These are phyloP conservation scores for Hanseniaspora vineae DNA, from an alignment of 805 yeast species.

Conservation along the genomic window DNA sequence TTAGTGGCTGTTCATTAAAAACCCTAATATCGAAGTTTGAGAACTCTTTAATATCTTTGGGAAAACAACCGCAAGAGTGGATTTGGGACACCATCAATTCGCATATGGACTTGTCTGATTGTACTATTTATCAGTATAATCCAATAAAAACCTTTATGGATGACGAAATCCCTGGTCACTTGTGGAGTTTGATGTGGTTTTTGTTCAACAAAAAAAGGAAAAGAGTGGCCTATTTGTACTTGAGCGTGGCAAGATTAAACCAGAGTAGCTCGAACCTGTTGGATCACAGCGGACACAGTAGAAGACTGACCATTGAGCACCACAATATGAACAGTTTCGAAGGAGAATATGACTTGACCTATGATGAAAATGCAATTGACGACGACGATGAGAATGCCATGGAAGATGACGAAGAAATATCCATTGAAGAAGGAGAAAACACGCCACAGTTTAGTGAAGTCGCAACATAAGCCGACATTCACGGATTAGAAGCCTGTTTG, in stretches of 20 bases:
- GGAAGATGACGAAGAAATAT: conserved; percentile 16
- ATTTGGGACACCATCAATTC: conserved; percentile 82
- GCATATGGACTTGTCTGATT: conserved; percentile 53
- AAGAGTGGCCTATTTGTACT: conserved; percentile 76
- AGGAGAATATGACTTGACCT: conserved; percentile 34
- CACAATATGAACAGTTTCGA: conserved; percentile 28
- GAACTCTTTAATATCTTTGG: conserved; percentile 58
- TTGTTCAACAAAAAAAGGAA: conserved; percentile 83
- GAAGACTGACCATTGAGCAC: conserved; percentile 25
- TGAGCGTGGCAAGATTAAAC: conserved; percentile 41
- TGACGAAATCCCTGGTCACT: conserved; percentile 24
- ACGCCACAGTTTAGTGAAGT: not conserved
- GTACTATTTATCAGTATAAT: conserved; percentile 51
- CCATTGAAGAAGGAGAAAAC: not conserved
- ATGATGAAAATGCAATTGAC: conserved; percentile 24
- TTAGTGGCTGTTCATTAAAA: conserved; percentile 36
- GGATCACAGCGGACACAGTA: conserved; percentile 8
- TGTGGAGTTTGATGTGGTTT: conserved; percentile 67
- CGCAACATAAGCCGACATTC: too few relatives aligned
- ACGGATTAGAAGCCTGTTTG: too few relatives aligned
- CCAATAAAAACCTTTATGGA: conserved; percentile 25
- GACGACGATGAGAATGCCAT: conserved; percentile 24
- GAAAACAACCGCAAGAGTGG: conserved; percentile 46
- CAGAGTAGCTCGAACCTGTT: conserved; percentile 17
- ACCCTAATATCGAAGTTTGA: conserved; percentile 57